Evolutionary conservation across 2,329 filamentous ascomycete genomes (phyloP), one percentile per base, ranked within the genome.

Genomic region (Torrubiella hemipterigena): DNA sequence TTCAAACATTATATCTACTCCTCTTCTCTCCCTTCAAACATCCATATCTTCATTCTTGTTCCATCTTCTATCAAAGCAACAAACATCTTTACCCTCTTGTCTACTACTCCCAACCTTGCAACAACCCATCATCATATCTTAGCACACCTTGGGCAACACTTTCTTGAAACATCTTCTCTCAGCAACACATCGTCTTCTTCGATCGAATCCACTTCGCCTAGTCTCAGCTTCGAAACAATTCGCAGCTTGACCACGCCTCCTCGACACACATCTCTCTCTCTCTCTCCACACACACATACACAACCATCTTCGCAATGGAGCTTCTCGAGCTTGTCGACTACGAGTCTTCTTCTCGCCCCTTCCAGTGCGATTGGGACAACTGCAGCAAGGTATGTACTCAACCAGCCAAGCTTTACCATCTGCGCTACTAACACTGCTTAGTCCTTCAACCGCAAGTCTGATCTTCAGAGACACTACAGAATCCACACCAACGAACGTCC

Each of bases 381-480:
- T 77, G 73, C 52, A 67, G 59, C 45, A 77, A 77, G 63, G 73
- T 77, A 53, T 36, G 62, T 50, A 24, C 9, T 20, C 21, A n/a
- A 13, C 18, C 17, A 13, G 7, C 13, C 12, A 30, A n/a, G 30
- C 38, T 16, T 33, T 23, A 28, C 14, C 22, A 17, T 27, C 18
- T 12, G 10, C n/a, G 5, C 3, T 23, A 17, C 39, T 46, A 18
- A 44, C 41, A 28, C 21, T 29, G 2, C 28, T 17, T 42, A 81
- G 77, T 77, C 72, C 55, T 81, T 81, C 60, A 80, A 80, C 54
- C 66, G 77, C 45, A 81, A 81, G 52, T 81, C 77, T 13, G 77
- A 81, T 44, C 58, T 81, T 37, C 74, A 79, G 46, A 66, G 77
- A 47, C 77, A 81, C 47, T 77, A 77, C 47, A 67, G 77, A 39